Conservation (phyloP, 73 alveolate species). For the Paramecium biaurelia region DNA sequence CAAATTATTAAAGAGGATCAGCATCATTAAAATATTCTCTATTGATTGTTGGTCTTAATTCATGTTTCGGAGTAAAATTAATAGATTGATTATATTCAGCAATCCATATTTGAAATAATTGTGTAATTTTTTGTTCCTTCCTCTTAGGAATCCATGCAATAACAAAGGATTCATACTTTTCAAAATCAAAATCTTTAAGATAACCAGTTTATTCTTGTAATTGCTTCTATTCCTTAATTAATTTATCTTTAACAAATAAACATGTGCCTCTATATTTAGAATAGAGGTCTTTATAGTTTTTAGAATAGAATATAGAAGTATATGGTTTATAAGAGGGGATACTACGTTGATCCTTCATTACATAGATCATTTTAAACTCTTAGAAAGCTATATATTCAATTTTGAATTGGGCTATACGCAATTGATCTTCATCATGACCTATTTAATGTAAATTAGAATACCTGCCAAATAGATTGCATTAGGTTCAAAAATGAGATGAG, state of each 20-base stretch:
- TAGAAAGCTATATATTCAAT: neutral
- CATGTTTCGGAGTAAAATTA: neutral
- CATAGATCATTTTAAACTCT: neutral
- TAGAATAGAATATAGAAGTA: neutral
- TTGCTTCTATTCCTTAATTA: neutral
- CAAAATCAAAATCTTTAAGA: neutral
- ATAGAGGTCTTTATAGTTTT: neutral
- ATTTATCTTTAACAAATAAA: neutral
- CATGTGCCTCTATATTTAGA: neutral
- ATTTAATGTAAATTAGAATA: neutral
- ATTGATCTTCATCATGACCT: neutral
- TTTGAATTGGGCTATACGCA: neutral
- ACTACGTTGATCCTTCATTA: neutral
- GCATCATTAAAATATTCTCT: neutral
- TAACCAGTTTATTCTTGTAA: neutral
- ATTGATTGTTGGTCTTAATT: neutral
- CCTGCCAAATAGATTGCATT: neutral
- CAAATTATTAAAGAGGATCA: neutral
- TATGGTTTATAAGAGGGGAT: neutral
- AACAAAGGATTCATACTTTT: neutral
- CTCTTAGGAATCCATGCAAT: neutral
- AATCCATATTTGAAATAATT: neutral
- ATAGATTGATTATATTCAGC: neutral
- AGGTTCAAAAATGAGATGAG: slow-evolving; percentile 1
- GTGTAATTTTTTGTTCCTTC: neutral